Base-by-base conservation (phyloP, 352 stramenopile species). In the Pythium aquatile region DNA sequence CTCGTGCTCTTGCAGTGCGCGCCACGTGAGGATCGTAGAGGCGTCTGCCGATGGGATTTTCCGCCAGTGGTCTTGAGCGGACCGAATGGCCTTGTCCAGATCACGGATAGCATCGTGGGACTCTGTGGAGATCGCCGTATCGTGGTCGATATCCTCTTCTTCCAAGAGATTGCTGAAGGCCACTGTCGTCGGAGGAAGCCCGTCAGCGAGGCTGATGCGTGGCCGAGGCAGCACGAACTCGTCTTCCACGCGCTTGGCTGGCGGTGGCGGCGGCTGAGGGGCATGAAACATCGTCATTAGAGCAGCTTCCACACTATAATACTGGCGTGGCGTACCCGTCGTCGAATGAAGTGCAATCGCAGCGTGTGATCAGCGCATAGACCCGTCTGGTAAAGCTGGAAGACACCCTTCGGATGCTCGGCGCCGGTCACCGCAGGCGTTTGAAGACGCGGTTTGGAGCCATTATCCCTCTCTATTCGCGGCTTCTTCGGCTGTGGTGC, bases 331-430 rank as follows among this genome's bases (percentile, higher is more conserved):
- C 67, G 47, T 55, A 83, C 76, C 49, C 61, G 65, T 30, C 70
- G 74, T 17, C 83, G 70, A 11, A 85, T 73, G 58, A 75, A 91
- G 33, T 79, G 78, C 53, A 91, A 63, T 37, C 85, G 83, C 37
- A 91, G 69, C 32, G 78, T 74, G 46, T 90, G 83, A 16, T 89
- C 76, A 0, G 76, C 35, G 8, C 56, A 47, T 29, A 84, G 51
- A 5, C 83, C 83, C 58, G 77, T 63, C 52, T 91, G 83, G 54
- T 91, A 91, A n/a, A 91, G 71, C 29, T 75, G 72, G 59, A 90
- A 90, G 26, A 87, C 65, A 28, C 55, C 55, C n/a, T 39, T 47
- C 30, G 29, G 30, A 20, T 51, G 20, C 10, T 51, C 44, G 14
- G 17, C 44, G 6, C 17, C n/a, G 10, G 37, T 26, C n/a, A 14